A percentile compares a stretch with the other conserved stretches of the same genome.
Evolutionary conservation across 225 moss, liverwort and hornwort genomes (phyloP).

Genomic region (Sphagnum tenellum): DNA sequence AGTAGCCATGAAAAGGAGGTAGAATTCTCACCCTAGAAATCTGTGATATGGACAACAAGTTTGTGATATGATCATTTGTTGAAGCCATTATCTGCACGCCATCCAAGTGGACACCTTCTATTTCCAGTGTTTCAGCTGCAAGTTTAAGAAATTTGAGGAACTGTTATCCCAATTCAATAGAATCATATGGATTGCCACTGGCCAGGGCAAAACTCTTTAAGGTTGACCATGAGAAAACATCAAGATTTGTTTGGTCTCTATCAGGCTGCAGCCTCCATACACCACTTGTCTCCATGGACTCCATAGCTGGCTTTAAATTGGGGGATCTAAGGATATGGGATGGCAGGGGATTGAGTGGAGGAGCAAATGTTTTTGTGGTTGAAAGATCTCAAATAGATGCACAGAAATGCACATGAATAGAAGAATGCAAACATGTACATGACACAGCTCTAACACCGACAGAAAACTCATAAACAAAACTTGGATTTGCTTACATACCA

Average conservation of each 20-base stretch:
- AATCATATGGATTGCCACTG: not conserved
- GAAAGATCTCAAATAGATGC: not conserved
- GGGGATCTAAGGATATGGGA: too few species aligned
- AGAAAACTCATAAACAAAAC: not conserved
- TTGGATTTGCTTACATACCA: slow-evolving; percentile 12
- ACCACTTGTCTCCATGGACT: not conserved
- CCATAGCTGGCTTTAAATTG: too few species aligned
- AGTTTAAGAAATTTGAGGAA: not conserved
- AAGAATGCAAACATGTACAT: not conserved
- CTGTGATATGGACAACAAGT: slow-evolving; percentile 25
- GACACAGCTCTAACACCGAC: too few species aligned
- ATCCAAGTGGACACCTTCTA: slow-evolving; percentile 29
- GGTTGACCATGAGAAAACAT: too few species aligned
- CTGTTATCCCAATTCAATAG: slow-evolving; percentile 1
- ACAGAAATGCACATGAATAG: not conserved
- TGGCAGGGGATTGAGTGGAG: too few species aligned
- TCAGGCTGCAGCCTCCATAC: too few species aligned
- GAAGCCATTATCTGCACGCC: slow-evolving; percentile 32
- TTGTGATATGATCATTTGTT: slow-evolving; percentile 34
- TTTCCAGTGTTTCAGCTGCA: slow-evolving; percentile 30
- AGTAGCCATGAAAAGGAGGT: too few species aligned
- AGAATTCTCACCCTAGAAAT: slow-evolving; percentile 17
- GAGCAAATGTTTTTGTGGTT: not conserved
- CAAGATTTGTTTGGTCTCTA: not conserved
- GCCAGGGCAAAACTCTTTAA: not conserved